Conservation (phyloP, 1,139 yeast genomes). For the Saccharomyces uvarum region DNA sequence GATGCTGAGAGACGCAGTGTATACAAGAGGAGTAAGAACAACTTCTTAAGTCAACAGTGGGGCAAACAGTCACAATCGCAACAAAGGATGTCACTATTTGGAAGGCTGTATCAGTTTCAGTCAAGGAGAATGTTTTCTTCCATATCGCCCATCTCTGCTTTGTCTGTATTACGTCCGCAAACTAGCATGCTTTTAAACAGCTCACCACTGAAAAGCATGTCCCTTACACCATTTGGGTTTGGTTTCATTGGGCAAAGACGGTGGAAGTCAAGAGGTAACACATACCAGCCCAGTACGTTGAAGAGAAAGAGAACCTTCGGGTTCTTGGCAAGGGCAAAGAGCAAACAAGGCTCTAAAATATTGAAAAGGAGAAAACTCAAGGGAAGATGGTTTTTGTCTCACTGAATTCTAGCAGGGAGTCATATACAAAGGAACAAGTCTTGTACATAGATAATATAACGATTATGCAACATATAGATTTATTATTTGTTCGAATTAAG, state of each 20-base stretch:
- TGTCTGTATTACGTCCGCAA: background rate
- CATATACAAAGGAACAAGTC: background rate
- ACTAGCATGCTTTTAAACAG: slow-evolving; percentile 15
- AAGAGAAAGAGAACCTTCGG: slow-evolving; percentile 89
- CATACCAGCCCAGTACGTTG: slow-evolving; percentile 87
- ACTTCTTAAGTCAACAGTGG: no score
- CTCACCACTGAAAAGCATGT: slow-evolving; percentile 4
- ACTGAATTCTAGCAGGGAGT: slow-evolving; percentile 35
- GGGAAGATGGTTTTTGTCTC: slow-evolving; percentile 91
- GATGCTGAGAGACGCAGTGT: background rate
- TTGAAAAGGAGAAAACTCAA: slow-evolving; percentile 72
- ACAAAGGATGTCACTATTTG: background rate
- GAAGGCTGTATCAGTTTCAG: background rate
- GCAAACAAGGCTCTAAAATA: slow-evolving; percentile 73
- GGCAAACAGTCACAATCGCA: background rate
- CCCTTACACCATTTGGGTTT: slow-evolving; percentile 6
- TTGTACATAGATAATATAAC: slow-evolving; percentile 6
- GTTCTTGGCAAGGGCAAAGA: slow-evolving; percentile 76
- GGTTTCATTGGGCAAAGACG: slow-evolving; percentile 38
- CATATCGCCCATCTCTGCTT: background rate
- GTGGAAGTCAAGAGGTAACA: slow-evolving; percentile 86
- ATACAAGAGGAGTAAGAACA: no score
- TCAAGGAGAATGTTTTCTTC: background rate
- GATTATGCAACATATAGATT: slow-evolving; percentile 1
- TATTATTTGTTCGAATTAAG: background rate